These are phyloP conservation scores for Fraxinus greggii DNA, from an alignment of 305 asterid species.

Conservation along the genomic window DNA sequence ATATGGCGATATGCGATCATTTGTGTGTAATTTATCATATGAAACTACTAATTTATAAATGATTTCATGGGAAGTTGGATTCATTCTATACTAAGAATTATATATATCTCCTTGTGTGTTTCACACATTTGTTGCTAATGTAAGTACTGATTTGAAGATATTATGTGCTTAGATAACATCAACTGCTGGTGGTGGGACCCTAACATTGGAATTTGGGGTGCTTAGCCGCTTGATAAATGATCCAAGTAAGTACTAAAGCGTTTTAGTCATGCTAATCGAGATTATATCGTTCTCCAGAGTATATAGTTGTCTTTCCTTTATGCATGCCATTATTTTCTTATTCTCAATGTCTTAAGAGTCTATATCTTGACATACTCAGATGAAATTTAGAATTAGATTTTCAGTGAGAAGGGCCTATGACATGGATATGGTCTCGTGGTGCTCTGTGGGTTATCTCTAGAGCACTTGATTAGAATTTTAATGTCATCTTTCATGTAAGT, in stretches of 20 bases:
- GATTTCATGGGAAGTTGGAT: background rate
- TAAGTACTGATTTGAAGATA: slow-evolving; percentile 24
- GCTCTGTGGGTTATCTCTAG: background rate
- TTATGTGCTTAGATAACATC: slow-evolving; percentile 73
- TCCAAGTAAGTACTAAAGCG: slow-evolving; percentile 53
- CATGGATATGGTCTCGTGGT: background rate
- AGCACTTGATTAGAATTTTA: background rate
- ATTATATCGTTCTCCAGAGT: background rate
- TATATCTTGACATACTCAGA: background rate
- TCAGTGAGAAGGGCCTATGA: background rate
- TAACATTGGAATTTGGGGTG: slow-evolving; percentile 90
- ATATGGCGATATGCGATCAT: background rate
- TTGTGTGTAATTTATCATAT: background rate
- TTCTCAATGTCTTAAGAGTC: background rate
- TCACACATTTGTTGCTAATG: background rate
- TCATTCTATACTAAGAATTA: background rate
- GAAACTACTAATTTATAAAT: background rate
- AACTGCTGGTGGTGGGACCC: slow-evolving; percentile 99
- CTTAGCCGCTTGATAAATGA: slow-evolving; percentile 94
- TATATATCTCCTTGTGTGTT: slow-evolving; percentile 1
- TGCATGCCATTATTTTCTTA: background rate
- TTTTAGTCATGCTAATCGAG: background rate
- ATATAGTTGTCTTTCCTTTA: background rate
- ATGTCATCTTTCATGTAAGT: background rate
- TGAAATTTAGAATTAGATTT: background rate